Conservation (phyloP, 2,329 filamentous ascomycete genomes). For the Alternaria angustiovoidea region DNA sequence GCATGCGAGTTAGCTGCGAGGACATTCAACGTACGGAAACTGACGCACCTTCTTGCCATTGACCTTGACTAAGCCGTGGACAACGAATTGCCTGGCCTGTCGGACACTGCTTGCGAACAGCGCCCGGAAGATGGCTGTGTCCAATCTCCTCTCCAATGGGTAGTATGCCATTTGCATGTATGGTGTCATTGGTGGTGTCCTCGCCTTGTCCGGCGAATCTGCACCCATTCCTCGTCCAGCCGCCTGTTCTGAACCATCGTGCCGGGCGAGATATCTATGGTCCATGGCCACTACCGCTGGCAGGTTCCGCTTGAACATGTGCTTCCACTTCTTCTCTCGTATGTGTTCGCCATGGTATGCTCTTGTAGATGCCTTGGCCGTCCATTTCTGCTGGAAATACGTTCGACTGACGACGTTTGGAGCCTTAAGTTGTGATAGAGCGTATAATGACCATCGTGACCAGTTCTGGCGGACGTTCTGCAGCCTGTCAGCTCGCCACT, state of each 20-base stretch:
- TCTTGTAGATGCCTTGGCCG: conserved; percentile 81
- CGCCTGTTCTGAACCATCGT: conserved; percentile 85
- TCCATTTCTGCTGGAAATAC: conserved; percentile 99
- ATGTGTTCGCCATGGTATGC: conserved; percentile 96
- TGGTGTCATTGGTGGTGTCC: conserved; percentile 66
- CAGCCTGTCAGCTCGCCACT: conserved; percentile 19
- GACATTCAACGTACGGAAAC: background rate
- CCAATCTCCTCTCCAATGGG: conserved; percentile 86
- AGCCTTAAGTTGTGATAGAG: conserved; percentile 68
- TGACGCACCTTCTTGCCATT: conserved; percentile 86
- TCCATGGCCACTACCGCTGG: conserved; percentile 87
- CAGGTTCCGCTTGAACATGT: conserved; percentile 85
- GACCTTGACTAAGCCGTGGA: conserved; percentile 92
- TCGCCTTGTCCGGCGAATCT: conserved; percentile 27
- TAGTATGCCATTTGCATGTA: conserved; percentile 98
- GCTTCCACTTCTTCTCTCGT: conserved; percentile 90
- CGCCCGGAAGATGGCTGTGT: conserved; percentile 92
- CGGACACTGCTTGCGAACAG: conserved; percentile 92
- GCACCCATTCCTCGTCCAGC: conserved; percentile 81
- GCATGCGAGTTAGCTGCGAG: conserved; percentile 2
- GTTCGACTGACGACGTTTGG: conserved; percentile 60
- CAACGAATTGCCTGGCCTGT: conserved; percentile 92
- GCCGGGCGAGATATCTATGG: conserved; percentile 75
- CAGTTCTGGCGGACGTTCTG: conserved; percentile 95
- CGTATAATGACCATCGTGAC: conserved; percentile 98